Evolutionary conservation across 225 moss, liverwort and hornwort species (phyloP), one percentile per base, ranked within the genome.

Genomic region (Pseudisothecium myosuroides): DNA sequence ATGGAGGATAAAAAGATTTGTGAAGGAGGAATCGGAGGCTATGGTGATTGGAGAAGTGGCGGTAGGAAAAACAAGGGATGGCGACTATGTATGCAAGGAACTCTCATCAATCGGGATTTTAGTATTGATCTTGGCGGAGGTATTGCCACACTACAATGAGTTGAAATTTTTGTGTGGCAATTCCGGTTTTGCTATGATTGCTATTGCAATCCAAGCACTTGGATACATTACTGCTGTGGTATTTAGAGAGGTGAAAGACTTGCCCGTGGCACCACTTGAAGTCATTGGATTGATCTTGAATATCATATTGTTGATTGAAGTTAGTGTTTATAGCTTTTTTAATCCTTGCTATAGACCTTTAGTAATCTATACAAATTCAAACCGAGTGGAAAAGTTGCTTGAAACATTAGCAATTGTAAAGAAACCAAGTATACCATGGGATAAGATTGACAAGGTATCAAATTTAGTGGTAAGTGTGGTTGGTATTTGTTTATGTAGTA

Each of bases 81-180:
- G 2, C 0, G 11, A 75, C 31, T 75, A 75, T 7, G 7, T 19
- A 49, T 31, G 49, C 0, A 75, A 32, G 31, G 75, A 75, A 9
- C 31, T 74, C 47, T 5, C 3, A 3, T 0, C 0, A 1, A 2
- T 0, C 6, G 41, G 16, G 9, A 10, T 1, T 3, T 1, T 39
- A 21, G 31, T 6, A 12, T 58, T 87, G 13, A 12, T 80, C 11
- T 27, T 19, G 65, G 36, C 36, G 1, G 19, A 36, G 56, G 56
- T 8, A 7, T 56, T 56, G 19, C 56, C 20, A 56, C 8, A 56
- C 19, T 19, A 56, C 56, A 8, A 56, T 1, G 24, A 64, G 36
- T 36, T 83, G 34, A 83, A 75, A 18, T 88, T 74, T 8, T 52
- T 88, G 22, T 34, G 52, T 34, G 63, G 82, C 17, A 54, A 73